phyloP scores from a whole-genome alignment of 257 asterid genomes.

The Voacanga thouarsii region DNA sequence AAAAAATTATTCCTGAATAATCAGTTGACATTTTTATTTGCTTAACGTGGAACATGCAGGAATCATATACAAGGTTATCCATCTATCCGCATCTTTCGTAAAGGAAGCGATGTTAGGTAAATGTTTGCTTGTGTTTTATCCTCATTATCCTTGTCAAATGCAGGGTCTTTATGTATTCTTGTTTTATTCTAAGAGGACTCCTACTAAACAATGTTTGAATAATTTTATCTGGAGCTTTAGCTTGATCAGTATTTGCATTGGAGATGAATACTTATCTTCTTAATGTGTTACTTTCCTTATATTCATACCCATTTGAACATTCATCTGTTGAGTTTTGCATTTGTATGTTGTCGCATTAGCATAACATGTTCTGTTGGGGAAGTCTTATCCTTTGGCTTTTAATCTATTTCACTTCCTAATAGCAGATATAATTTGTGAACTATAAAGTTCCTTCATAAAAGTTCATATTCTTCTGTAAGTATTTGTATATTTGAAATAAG shows the following conservation, averaged over 20 bases:
- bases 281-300: not conserved
- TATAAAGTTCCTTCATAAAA: not conserved
- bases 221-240: not conserved
- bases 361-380: not conserved
- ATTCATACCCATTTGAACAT: not conserved
- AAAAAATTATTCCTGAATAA: not conserved
- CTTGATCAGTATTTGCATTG: not conserved
- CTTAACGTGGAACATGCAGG: conserved; percentile 17
- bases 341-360: not conserved
- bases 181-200: not conserved
- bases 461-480: not conserved
- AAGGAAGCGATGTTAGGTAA: conserved; percentile 82
- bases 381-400: not conserved
- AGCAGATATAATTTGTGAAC: not conserved
- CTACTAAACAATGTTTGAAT: not conserved
- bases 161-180: not conserved
- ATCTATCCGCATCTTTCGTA: conserved; percentile 86
- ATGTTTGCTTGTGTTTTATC: conserved; percentile 4
- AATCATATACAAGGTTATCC: conserved; percentile 58
- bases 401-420: not conserved
- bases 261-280: not conserved
- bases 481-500: not conserved
- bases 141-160: not conserved
- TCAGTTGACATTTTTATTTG: not conserved
- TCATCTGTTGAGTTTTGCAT: not conserved